Conservation (phyloP, 345 rosid species). For the Corymbia maculata region DNA sequence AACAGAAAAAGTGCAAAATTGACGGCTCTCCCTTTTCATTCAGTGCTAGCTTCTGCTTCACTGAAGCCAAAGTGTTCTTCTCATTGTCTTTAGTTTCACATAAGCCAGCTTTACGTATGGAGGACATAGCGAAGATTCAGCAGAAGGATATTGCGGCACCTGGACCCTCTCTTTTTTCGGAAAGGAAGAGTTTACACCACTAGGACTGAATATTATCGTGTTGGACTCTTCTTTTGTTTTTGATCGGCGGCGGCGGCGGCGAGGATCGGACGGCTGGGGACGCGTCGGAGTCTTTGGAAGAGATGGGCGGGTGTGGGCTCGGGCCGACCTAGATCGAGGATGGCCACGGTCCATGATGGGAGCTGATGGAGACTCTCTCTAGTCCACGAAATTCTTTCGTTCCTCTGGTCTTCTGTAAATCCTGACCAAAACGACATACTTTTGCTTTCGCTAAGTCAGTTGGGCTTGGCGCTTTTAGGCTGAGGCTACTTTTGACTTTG, state of each 20-base stretch:
- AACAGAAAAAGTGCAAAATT: slow-evolving; percentile 72
- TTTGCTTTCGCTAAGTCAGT: background rate
- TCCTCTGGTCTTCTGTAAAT: background rate
- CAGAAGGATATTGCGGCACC: slow-evolving; percentile 38
- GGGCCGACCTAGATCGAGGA: slow-evolving; percentile 14
- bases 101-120: slow-evolving; percentile 3
- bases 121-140: slow-evolving; percentile 13
- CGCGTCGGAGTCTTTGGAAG: background rate
- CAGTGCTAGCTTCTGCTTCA: slow-evolving; percentile 5
- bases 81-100: slow-evolving; percentile 5
- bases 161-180: slow-evolving; percentile 86
- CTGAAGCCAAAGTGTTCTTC: slow-evolving; percentile 12
- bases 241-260: background rate
- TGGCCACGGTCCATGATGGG: slow-evolving; percentile 22
- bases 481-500: background rate
- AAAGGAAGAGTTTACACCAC: slow-evolving; percentile 43
- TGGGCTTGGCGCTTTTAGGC: background rate
- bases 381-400: background rate
- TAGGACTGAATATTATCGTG: slow-evolving; percentile 10
- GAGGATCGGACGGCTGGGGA: background rate
- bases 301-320: slow-evolving; percentile 11
- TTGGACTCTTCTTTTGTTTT: slow-evolving; percentile 5
- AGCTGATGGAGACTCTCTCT: background rate
- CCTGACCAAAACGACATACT: background rate
- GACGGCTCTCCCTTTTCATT: slow-evolving; percentile 21